Evolutionary conservation across 1,139 yeast species (phyloP).

Genomic region (Oligophagozyma castellii): DNA sequence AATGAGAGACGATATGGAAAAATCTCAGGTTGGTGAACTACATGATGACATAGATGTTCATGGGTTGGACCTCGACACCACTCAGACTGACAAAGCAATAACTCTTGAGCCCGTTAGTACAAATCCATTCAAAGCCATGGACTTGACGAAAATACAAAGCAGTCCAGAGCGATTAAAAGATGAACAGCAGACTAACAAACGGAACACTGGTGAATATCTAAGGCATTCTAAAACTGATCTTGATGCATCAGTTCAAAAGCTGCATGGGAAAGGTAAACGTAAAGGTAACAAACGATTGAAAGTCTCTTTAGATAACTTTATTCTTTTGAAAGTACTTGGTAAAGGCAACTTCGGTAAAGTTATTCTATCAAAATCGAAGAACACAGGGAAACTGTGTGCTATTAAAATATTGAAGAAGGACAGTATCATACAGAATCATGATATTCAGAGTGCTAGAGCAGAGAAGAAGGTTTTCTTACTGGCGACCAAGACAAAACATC

Average conservation of each 20-base stretch:
- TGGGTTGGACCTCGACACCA: constrained; percentile 3
- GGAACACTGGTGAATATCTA: not conserved
- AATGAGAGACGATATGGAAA: constrained; percentile 5
- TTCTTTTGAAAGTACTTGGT: constrained; percentile 85
- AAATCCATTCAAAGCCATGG: constrained; percentile 21
- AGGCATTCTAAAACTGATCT: constrained; percentile 16
- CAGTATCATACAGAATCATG: constrained; percentile 87
- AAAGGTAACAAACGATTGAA: constrained; percentile 32
- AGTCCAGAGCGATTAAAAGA: no score
- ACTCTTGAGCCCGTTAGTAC: not conserved
- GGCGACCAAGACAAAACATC: constrained; percentile 85
- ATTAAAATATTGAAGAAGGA: constrained; percentile 92
- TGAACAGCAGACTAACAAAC: not conserved
- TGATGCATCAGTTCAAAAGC: constrained; percentile 8
- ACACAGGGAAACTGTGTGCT: constrained; percentile 63
- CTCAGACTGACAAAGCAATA: not conserved
- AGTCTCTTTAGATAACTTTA: constrained; percentile 89
- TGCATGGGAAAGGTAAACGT: constrained; percentile 15
- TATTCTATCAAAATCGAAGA: constrained; percentile 88
- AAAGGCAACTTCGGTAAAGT: constrained; percentile 98
- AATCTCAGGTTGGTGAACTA: not conserved
- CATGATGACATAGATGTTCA: constrained; percentile 3
- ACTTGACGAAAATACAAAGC: no score
- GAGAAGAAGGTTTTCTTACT: constrained; percentile 85
- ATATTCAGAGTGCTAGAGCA: constrained; percentile 85